phyloP scores from a whole-genome alignment of 2,329 filamentous ascomycete genomes.

The Fusarium armeniacum region DNA sequence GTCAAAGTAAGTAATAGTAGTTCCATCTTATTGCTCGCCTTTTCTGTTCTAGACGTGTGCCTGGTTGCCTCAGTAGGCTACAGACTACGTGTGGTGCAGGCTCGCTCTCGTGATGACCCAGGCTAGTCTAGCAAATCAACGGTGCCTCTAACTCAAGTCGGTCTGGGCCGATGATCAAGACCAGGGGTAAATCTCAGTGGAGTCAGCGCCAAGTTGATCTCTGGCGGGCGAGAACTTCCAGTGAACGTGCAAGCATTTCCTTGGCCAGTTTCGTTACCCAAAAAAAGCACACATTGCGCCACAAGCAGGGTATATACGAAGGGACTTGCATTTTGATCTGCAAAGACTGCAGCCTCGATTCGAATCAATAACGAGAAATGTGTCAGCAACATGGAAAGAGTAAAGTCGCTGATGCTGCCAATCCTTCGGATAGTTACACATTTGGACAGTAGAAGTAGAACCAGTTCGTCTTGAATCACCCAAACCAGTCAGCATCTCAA shows the following conservation, averaged over 20 bases:
- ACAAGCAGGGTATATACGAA: slow-evolving; percentile 38
- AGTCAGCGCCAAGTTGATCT: slow-evolving; percentile 4
- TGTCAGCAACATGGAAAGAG: slow-evolving; percentile 13
- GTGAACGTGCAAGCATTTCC: slow-evolving; percentile 29
- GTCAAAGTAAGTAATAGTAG: neutral
- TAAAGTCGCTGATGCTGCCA: neutral
- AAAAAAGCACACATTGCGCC: slow-evolving; percentile 30
- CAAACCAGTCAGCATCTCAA: slow-evolving; percentile 6
- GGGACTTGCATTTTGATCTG: slow-evolving; percentile 33
- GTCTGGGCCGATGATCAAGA: slow-evolving; percentile 26
- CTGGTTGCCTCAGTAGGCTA: too few relatives aligned
- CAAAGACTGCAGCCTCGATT: slow-evolving; percentile 18
- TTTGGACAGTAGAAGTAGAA: neutral
- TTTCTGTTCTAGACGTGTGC: neutral
- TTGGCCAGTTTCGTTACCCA: slow-evolving; percentile 32
- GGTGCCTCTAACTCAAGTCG: slow-evolving; percentile 18
- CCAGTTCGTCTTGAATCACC: slow-evolving; percentile 19
- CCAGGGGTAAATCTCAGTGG: slow-evolving; percentile 4
- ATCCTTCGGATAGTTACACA: neutral
- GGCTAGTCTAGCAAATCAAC: slow-evolving; percentile 25
- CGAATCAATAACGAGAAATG: neutral
- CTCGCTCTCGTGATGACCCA: slow-evolving; percentile 16
- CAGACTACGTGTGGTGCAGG: neutral
- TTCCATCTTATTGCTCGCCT: neutral
- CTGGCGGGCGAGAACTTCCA: slow-evolving; percentile 14